Conservation (phyloP, 2,329 filamentous ascomycete species). For the Chaetomiaceae sp. region DNA sequence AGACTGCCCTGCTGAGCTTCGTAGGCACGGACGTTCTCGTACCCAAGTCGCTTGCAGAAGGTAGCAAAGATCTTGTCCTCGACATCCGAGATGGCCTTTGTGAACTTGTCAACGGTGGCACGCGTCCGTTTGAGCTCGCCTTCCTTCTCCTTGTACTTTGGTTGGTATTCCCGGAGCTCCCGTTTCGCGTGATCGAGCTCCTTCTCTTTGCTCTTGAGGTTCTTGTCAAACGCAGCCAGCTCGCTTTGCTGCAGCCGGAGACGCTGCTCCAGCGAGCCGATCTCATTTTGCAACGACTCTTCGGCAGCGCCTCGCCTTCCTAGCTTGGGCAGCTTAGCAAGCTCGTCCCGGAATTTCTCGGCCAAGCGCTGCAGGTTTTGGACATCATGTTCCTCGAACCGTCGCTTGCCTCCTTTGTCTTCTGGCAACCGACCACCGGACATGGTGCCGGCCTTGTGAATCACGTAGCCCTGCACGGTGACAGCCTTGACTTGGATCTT, state of each 20-base stretch:
- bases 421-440: constrained; percentile 84
- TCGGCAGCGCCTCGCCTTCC: constrained; percentile 73
- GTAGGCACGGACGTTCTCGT: constrained; percentile 85
- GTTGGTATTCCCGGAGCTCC: constrained; percentile 70
- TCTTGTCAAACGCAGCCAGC: constrained; percentile 71
- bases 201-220: constrained; percentile 76
- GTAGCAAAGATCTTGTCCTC: constrained; percentile 82
- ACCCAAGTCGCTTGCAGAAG: constrained; percentile 85
- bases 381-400: constrained; percentile 86
- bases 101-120: constrained; percentile 48
- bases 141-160: constrained; percentile 71
- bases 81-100: constrained; percentile 65
- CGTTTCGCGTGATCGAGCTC: constrained; percentile 69
- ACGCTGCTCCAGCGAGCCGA: constrained; percentile 74
- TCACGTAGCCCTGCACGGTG: constrained; percentile 89
- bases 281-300: constrained; percentile 72
- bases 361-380: constrained; percentile 75
- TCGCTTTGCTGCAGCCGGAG: constrained; percentile 70
- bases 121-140: constrained; percentile 58
- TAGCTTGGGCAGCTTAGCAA: constrained; percentile 73
- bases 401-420: constrained; percentile 67
- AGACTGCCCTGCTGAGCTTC: constrained; percentile 88
- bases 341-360: constrained; percentile 70
- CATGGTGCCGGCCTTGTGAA: constrained; percentile 95
- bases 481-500: constrained; percentile 90